Evolutionary conservation across 2,329 filamentous ascomycete genomes (phyloP).

Genomic region (Aspergillus viridinutans): DNA sequence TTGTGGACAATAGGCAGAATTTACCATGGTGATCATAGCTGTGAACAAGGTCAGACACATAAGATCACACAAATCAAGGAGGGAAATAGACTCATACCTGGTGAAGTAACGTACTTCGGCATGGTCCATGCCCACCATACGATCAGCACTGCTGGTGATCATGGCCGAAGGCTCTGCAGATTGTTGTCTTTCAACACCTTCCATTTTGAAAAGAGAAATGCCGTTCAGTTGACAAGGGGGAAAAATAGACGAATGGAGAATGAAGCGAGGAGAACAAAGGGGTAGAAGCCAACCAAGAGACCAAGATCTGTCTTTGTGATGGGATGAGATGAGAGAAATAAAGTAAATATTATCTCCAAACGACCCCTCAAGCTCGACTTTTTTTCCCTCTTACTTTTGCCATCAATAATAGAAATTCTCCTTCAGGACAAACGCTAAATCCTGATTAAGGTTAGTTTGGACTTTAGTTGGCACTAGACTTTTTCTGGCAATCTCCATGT

Average conservation of each 20-base stretch:
- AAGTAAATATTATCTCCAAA: conserved; percentile 11
- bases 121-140: conserved; percentile 67
- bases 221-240: not conserved
- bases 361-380: conserved; percentile 11
- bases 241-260: not conserved
- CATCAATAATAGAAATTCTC: conserved; percentile 27
- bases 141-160: conserved; percentile 43
- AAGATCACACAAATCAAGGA: not conserved
- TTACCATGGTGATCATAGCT: conserved; percentile 98
- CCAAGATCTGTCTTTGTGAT: not conserved
- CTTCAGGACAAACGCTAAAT: conserved; percentile 10
- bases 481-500: conserved; percentile 18
- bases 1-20: conserved; percentile 29
- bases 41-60: conserved; percentile 19
- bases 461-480: conserved; percentile 13
- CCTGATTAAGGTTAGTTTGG: conserved; percentile 9
- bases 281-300: not conserved
- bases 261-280: not conserved
- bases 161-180: conserved; percentile 21
- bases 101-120: conserved; percentile 99
- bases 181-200: conserved; percentile 19
- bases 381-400: conserved; percentile 28
- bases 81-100: conserved; percentile 57
- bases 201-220: conserved; percentile 24
- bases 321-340: conserved; percentile 4